Evolutionary conservation across 2,329 filamentous ascomycete species (phyloP), one percentile per base, ranked within the genome.

Genomic region (Neonectria neomacrospora): DNA sequence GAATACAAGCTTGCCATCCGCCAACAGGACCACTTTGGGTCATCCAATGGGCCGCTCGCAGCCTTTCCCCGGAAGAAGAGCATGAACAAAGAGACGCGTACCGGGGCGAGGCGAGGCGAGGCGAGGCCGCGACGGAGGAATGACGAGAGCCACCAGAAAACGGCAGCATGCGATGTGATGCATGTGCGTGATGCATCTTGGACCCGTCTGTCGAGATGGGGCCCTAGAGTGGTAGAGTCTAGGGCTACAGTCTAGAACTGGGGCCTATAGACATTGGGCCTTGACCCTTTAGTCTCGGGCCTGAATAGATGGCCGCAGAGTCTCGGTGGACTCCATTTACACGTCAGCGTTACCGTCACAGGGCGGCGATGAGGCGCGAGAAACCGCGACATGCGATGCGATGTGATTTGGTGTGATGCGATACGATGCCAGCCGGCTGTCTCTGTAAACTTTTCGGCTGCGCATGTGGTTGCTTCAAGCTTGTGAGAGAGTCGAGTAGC

Each of bases 311-410:
- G 70, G 70, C 63, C 70, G 67, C 70, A 68, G 65, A 59, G 44
- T 47, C 11, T 60, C 56, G 63, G 70, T 69, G 68, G 67, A 55
- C 64, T 60, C 65, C 47, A 60, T 63, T 66, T 67, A 64, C 70
- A 72, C 70, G 70, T 72, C 70, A 71, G 63, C 28, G 28, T 37
- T 39, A 37, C 55, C 52, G 57, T 61, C 56, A 56, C 45, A 62
- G 63, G 52, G 18, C 53, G 48, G 45, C 32, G 52, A 56, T 48
- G 53, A 58, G 55, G 48, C 50, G 47, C 47, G 59, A 58, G 53
- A 54, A 37, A 30, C 44, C 41, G 54, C 58, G 54, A 54, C 34
- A 65, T 59, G 45, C 62, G 51, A 56, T 55, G 62, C 50, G 54
- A 65, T 65, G 61, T 56, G 63, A 56, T 56, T 54, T 51, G 48